Evolutionary conservation across 352 stramenopile genomes (phyloP), one percentile per base, ranked within the genome.

Genomic region (Phytopythium oedochilum): DNA sequence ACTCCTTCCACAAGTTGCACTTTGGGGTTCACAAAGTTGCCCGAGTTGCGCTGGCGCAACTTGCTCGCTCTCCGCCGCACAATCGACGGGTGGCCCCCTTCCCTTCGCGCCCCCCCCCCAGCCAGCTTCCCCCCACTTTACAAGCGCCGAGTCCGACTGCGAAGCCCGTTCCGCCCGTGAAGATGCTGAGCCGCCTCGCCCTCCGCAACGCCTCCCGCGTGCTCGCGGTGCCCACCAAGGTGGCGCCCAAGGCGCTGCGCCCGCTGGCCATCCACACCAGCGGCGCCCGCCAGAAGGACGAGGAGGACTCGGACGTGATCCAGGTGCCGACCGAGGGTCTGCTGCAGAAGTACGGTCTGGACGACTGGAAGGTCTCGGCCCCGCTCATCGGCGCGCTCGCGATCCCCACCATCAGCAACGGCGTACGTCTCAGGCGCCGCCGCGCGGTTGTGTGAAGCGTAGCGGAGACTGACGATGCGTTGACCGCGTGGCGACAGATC

Each of bases 291-390:
- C 67, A 63, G 53, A 75, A 86, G 66, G 61, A 73, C 22, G 63
- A 83, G 38, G 66, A 86, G 64, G 72, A 86, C 46, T 53, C 67
- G n/a, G 75, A 78, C 55, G 61, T 68, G 34, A 73, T 70, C 36
- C 39, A 61, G 10, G 59, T 78, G 42, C 64, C 67, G 26, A 77
- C 78, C 47, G 68, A 78, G 51, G 77, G 81, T 11, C 55, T 92
- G 34, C 66, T 94, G 54, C 56, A 74, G 31, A 65, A 86, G 63
- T 81, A 68, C 52, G 83, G 83, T 11, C 69, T 94, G 35, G 80
- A 88, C 53, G 83, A 94, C 72, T 90, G 79, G 78, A 92, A 92
- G 75, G 81, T 94, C 70, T 89, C 77, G 65, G 67, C 70, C 55
- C 83, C 83, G 42, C 80, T 94, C 53, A 70, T 79, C 44, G 77